Evolutionary conservation across 1,284 basidiomycete genomes (phyloP), one percentile per base, ranked within the genome.

Genomic region (Taiwanofungus camphoratus): DNA sequence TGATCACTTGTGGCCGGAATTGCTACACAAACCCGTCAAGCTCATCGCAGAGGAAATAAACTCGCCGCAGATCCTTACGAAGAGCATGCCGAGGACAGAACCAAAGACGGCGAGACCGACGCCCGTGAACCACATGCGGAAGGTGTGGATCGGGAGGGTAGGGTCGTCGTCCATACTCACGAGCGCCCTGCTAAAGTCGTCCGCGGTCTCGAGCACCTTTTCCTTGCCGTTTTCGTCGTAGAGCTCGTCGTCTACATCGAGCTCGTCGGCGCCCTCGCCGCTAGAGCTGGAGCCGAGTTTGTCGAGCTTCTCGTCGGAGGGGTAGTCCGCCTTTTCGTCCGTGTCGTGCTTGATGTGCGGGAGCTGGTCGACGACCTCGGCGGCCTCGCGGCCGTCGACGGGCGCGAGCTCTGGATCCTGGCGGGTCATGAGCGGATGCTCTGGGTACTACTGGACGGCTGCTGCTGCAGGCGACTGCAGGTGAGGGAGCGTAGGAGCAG

Each of bases 121-220:
- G 42, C 71, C 68, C 39, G 72, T 61, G 58, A 74, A 68, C 58
- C 77, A 59, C 67, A 63, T 60, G 55, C 77, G 62, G 58, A 74
- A 69, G 5, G 74, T 74, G 50, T 66, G 59, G 11, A 70, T 64
- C 8, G 72, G 76, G 19, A 79, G 63, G 0, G 65, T 63, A 2
- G 75, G 73, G 58, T 83, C 80, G 54, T 84, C 80, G 15, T 76
- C 74, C 16, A 77, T 61, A 4, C 73, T 74, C 45, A 78, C 66
- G 5, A 78, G 64, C 36, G 71, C 71, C 15, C 68, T 67, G 15
- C 70, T 69, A 39, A 70, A 64, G 50, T 76, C 75, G 32, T 66
- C 52, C 44, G 74, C 70, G 16, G 73, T 71, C 49, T 69, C 68
- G 46, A 70, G 69, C 26, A 67, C 65, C 15, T 64, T 57, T 52